phyloP scores from a whole-genome alignment of 2,329 filamentous ascomycete species.

The Davidsoniella virescens region DNA sequence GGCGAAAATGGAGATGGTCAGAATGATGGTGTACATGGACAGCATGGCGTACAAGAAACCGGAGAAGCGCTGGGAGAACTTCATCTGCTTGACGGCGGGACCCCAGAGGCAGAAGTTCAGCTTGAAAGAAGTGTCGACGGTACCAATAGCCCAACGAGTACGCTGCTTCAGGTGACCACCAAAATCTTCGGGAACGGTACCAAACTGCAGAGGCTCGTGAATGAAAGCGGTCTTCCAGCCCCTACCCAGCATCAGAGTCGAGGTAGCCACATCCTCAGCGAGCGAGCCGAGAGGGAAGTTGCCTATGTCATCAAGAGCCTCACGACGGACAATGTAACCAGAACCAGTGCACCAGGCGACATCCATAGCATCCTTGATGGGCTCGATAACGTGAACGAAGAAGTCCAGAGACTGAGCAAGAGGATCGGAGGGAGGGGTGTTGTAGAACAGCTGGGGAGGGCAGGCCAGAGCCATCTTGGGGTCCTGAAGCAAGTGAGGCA shows the following conservation, averaged over 20 bases:
- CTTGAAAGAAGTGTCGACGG: constrained; percentile 42
- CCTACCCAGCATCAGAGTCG: constrained; percentile 38
- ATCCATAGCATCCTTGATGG: constrained; percentile 33
- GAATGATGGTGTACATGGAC: constrained; percentile 38
- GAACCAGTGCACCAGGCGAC: constrained; percentile 51
- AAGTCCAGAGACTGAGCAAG: constrained; percentile 41
- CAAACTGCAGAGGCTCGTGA: constrained; percentile 43
- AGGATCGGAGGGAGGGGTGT: constrained; percentile 40
- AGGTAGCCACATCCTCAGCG: constrained; percentile 44
- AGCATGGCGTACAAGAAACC: constrained; percentile 41
- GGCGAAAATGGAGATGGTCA: constrained; percentile 38
- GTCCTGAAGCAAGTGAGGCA: constrained; percentile 44
- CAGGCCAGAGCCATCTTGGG: constrained; percentile 42
- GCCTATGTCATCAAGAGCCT: constrained; percentile 43
- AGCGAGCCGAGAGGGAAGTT: constrained; percentile 44
- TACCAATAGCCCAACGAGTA: constrained; percentile 38
- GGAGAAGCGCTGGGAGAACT: constrained; percentile 38
- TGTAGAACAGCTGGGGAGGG: constrained; percentile 47
- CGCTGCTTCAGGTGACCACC: constrained; percentile 40
- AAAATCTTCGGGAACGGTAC: constrained; percentile 41
- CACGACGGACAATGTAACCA: constrained; percentile 42
- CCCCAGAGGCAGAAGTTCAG: constrained; percentile 44
- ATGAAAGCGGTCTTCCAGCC: constrained; percentile 48
- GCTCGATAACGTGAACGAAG: constrained; percentile 38
- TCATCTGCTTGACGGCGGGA: constrained; percentile 35